Evolutionary conservation across 805 yeast species (phyloP).

Genomic region (Kazachstania martiniae): DNA sequence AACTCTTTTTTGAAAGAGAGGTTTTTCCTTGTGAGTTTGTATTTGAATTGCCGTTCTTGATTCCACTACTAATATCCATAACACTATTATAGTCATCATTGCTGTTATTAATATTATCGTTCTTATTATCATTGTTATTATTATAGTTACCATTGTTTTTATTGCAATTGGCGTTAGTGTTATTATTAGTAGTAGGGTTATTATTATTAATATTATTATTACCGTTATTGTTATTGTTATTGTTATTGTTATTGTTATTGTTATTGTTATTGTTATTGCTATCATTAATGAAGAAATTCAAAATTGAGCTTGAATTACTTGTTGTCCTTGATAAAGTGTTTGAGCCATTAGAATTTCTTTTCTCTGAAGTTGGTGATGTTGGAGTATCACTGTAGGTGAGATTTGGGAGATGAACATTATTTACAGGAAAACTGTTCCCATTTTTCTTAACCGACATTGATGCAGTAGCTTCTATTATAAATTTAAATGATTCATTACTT

Average conservation of each 20-base stretch:
- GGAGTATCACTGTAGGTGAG: too few species aligned
- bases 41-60: not conserved
- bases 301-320: conserved; percentile 18
- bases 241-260: conserved; percentile 3
- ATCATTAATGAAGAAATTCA: conserved; percentile 11
- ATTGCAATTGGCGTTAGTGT: too few species aligned
- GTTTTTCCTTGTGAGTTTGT: conserved; percentile 1
- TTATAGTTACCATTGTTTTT: too few species aligned
- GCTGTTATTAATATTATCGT: too few species aligned
- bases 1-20: conserved; percentile 5
- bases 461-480: conserved; percentile 2
- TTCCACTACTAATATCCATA: not conserved
- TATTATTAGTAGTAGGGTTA: conserved; percentile 2
- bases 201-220: too few species aligned
- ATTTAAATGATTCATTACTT: not conserved
- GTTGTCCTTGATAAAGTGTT: conserved; percentile 19
- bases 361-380: conserved; percentile 18
- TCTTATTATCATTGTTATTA: too few species aligned
- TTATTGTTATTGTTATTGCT: conserved; percentile 1
- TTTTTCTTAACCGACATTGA: too few species aligned
- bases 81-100: too few species aligned
- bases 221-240: conserved; percentile 1
- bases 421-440: too few species aligned
- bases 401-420: too few species aligned
- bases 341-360: conserved; percentile 23